phyloP scores from a whole-genome alignment of 2,329 filamentous ascomycete species.

The Fusarium sp. region DNA sequence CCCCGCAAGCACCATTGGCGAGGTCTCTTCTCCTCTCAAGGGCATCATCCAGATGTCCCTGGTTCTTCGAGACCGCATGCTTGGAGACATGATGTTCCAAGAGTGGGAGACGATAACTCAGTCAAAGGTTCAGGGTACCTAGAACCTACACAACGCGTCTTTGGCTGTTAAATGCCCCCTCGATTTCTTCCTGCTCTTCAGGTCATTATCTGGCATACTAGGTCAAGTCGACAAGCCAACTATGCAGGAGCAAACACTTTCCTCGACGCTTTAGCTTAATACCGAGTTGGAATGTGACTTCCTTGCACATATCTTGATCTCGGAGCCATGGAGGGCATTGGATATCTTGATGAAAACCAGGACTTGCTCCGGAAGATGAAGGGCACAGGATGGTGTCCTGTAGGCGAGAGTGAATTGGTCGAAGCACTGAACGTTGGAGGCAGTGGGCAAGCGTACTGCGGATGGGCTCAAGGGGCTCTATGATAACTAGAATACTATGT shows the following conservation, averaged over 20 bases:
- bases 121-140: neutral
- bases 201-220: neutral
- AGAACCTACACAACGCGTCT: neutral
- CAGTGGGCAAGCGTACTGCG: neutral
- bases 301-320: neutral
- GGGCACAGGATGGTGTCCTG: neutral
- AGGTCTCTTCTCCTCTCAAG: neutral
- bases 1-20: neutral
- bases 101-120: neutral
- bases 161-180: neutral
- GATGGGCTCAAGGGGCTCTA: neutral
- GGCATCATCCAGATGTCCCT: neutral
- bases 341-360: neutral
- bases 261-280: neutral
- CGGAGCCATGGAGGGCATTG: neutral
- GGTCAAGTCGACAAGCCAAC: neutral
- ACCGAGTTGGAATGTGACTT: neutral
- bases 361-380: neutral
- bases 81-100: neutral
- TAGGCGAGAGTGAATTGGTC: neutral
- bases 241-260: neutral
- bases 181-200: neutral
- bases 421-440: neutral
- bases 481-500: neutral
- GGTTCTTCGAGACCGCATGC: neutral